Base-by-base conservation (phyloP, 306 rosid species). In the Psophocarpus tetragonolobus region DNA sequence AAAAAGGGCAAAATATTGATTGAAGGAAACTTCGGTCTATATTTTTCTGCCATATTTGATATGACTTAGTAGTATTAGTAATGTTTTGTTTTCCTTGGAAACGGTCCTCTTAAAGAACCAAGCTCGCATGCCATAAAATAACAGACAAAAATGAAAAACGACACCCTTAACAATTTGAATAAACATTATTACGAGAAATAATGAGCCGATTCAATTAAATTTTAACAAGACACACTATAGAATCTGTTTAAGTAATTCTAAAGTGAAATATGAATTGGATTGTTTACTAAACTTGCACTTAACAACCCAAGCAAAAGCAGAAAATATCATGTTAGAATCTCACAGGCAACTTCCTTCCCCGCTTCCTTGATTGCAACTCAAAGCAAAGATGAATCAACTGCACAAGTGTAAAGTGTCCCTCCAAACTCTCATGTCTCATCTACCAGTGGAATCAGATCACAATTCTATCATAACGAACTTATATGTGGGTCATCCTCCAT, bases 11-110 rank as follows among this genome's bases (percentile, higher is more conserved):
- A 4, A 11, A 54, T 10, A 54, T 4, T 54, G 62, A 24, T 23
- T 23, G 62, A 54, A 26, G 62, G 29, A 11, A 23, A 54, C 5
- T 54, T 54, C 7, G 9, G 15, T 33, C 33, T 24, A 10, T 54
- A 24, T 20, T 51, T 51, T 51, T 51, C 27, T 51, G 7, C 11
- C 33, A 24, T 24, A 33, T n/a, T n/a, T 54, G 33, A 26, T 53
- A 23, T 54, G n/a, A 54, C 62, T 4, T 29, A 14, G 39, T 14
- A 26, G 79, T 29, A 27, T 27, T 42, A 29, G 61, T 29, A 3
- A 12, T 74, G 79, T 44, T 68, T 74, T 30, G 45, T 32, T 74
- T 61, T 61, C 45, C 20, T 2, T 0, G 61, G 70, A 61, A 61
- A 45, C 1, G 45, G 24, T 3, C 35, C 58, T 42, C 12, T 44